Percentiles rank a stretch among this genome's conserved stretches.
Evolutionary conservation across 768 basidiomycete species (phyloP).

Genomic region (Tylopilus subfusipes): DNA sequence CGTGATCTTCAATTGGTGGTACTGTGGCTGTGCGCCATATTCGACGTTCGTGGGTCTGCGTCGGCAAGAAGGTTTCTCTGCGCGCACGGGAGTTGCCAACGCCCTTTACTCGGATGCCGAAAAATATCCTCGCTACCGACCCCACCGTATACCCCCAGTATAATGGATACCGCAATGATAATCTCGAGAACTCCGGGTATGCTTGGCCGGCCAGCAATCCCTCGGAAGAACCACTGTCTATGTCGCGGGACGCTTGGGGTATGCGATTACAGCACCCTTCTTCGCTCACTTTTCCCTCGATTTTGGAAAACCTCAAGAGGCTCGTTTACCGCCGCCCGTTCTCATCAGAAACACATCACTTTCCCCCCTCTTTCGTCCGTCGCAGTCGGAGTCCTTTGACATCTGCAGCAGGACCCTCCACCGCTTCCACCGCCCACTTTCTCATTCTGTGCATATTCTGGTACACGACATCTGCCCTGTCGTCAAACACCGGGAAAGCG

Average conservation of each 20-base stretch:
- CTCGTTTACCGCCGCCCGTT: slow-evolving; percentile 18
- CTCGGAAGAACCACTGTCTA: slow-evolving; percentile 8
- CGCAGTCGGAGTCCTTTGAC: slow-evolving; percentile 19
- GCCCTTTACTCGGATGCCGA: slow-evolving; percentile 18
- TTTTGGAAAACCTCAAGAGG: slow-evolving; percentile 16
- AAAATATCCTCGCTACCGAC: slow-evolving; percentile 9
- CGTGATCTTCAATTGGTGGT: slow-evolving; percentile 20
- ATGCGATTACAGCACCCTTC: slow-evolving; percentile 3
- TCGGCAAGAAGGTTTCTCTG: slow-evolving; percentile 4
- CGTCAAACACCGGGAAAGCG: slow-evolving; percentile 94
- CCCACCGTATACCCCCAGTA: slow-evolving; percentile 16
- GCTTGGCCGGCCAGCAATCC: slow-evolving; percentile 25
- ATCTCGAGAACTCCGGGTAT: slow-evolving; percentile 12
- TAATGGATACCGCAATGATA: slow-evolving; percentile 17
- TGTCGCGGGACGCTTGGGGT: slow-evolving; percentile 8
- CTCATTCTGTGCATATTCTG: slow-evolving; percentile 82
- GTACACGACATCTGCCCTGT: slow-evolving; percentile 91
- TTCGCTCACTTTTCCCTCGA: slow-evolving; percentile 7
- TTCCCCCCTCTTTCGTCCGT: slow-evolving; percentile 27
- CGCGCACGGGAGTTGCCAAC: not conserved
- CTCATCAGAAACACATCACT: slow-evolving; percentile 7
- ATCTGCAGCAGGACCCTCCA: slow-evolving; percentile 11
- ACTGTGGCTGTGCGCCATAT: slow-evolving; percentile 11
- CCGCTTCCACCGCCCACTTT: slow-evolving; percentile 48
- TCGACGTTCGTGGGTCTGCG: not conserved